These are phyloP conservation scores for Paramecium sonneborni DNA, from an alignment of 73 alveolate genomes.

Conservation along the genomic window DNA sequence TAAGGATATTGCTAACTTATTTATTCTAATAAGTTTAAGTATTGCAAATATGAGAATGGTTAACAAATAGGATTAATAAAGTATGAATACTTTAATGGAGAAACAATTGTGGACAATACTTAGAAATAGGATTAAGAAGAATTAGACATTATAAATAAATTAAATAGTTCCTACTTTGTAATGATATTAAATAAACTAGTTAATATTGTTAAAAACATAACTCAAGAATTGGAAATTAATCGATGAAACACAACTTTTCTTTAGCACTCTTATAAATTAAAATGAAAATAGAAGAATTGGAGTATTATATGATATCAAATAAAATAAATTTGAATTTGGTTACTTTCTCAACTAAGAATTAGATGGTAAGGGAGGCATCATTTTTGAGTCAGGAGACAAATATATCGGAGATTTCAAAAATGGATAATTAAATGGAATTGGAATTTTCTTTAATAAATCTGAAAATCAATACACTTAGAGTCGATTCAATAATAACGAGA, in stretches of 20 bases:
- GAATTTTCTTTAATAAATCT: not conserved
- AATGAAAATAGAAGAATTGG: not conserved
- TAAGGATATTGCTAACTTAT: not conserved
- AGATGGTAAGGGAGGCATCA: constrained; percentile 15
- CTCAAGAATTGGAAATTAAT: not conserved
- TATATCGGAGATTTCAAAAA: not conserved
- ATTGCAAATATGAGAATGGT: not conserved
- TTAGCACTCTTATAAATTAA: not conserved
- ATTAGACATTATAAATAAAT: not conserved
- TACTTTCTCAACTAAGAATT: not conserved
- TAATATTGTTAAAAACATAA: not conserved
- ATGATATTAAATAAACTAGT: not conserved
- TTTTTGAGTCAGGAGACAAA: not conserved
- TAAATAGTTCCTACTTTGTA: not conserved
- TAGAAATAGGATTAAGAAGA: not conserved
- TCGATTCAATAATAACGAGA: not conserved
- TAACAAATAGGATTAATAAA: not conserved
- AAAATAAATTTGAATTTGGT: not conserved
- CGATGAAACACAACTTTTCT: not conserved
- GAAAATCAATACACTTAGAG: not conserved
- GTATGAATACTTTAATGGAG: not conserved
- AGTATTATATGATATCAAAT: not conserved
- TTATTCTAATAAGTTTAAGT: not conserved
- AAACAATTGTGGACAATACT: not conserved
- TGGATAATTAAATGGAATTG: constrained; percentile 24